A percentile compares a stretch with the other conserved stretches of the same genome.
Conservation (phyloP, 768 basidiomycete species). For the Hypholoma fasciculare region DNA sequence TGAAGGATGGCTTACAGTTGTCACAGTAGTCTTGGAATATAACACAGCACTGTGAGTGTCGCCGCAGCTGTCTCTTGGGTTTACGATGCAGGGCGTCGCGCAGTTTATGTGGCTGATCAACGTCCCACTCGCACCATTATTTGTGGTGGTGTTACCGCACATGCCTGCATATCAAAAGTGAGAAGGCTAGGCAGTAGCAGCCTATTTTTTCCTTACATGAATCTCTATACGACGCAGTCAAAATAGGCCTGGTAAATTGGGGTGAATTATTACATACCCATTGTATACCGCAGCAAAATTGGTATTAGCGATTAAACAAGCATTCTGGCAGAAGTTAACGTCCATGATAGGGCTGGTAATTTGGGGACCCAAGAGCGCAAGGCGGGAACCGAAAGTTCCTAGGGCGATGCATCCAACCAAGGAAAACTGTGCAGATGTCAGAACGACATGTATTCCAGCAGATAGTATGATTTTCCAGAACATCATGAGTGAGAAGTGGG, state of each 20-base stretch:
- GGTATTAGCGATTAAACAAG: neutral
- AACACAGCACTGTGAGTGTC: neutral
- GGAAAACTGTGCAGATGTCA: neutral
- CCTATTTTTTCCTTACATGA: neutral
- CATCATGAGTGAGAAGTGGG: too few species aligned
- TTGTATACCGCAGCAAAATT: neutral
- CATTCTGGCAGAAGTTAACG: neutral
- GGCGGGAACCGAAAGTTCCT: neutral
- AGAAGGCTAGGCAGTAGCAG: neutral
- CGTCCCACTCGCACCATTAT: neutral
- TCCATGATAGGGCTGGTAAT: neutral
- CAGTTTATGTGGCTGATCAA: neutral
- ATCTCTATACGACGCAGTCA: neutral
- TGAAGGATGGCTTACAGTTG: neutral
- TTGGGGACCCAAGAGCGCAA: neutral
- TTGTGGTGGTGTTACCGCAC: neutral
- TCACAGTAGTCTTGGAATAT: neutral
- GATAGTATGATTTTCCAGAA: too few species aligned
- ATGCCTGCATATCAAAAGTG: neutral
- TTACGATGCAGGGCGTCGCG: neutral
- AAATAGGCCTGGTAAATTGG: neutral
- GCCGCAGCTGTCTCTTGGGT: neutral
- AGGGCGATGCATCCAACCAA: neutral
- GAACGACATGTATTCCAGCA: neutral
- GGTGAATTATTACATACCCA: neutral